Evolutionary conservation across 208 protist genomes (phyloP), one percentile per base, ranked within the genome.

Genomic region (Cochliopodium minus): DNA sequence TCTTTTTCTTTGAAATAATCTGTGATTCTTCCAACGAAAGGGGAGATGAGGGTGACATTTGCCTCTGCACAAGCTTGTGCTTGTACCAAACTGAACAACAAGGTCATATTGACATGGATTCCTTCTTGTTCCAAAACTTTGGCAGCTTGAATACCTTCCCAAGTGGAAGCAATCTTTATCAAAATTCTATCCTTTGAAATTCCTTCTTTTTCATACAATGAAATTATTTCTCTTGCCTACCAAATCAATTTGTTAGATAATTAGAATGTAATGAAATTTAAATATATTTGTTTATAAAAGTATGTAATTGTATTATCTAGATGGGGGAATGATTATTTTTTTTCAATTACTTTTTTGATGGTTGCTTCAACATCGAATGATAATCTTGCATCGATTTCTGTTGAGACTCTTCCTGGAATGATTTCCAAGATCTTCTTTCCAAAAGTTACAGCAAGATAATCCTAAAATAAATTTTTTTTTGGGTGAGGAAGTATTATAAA

Each of bases 71-170:
- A 92, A 39, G 79, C 81, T 30, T 86, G 73, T n/a, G 80, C 87
- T 79, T 94, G 88, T 9, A 78, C 77, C 47, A 91, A 87, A 49
- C 72, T 81, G 69, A 97, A 96, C 53, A 97, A 73, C n/a, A 97
- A 75, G 15, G 92, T 97, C 47, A 96, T 69, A 71, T 97, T 97
- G 76, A 84, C 92, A 64, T 86, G 81, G 63, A 97, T 94, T 57
- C 85, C 78, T 61, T 96, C 86, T 45, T 70, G 58, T 71, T 97
- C 92, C 29, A 97, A 77, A 40, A 74, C 58, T 34, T 76, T 69
- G 6, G 79, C 87, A 22, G 89, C 91, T 66, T 92, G 65, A 58
- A 90, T 86, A 48, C 92, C 92, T 71, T 96, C 90, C 91, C 91
- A 97, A 0, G 92, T 97, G 38, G 85, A 81, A 36, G 91, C 90